Evolutionary conservation across 768 basidiomycete genomes (phyloP).

Genomic region (Austroboletus eburneus): DNA sequence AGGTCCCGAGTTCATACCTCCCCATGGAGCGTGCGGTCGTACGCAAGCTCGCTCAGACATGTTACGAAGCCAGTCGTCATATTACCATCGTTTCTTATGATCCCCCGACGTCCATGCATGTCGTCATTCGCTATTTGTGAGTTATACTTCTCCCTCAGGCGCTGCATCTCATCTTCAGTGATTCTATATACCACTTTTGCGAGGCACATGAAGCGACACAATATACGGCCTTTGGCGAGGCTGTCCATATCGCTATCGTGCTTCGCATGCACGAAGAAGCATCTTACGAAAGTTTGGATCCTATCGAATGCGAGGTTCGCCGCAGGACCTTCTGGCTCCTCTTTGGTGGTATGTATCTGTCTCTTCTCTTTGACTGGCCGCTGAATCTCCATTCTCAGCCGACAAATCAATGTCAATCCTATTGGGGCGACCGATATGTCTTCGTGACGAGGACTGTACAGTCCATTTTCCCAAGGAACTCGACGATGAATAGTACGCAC

Average conservation of each 20-base stretch:
- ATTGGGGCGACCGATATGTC: conserved; percentile 77
- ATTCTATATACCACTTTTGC: conserved; percentile 84
- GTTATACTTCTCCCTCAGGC: conserved; percentile 18
- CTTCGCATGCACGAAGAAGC: conserved; percentile 85
- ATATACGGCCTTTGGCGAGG: conserved; percentile 85
- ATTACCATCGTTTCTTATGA: conserved; percentile 79
- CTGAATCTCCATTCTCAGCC: conserved; percentile 39
- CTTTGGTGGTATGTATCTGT: conserved; percentile 64
- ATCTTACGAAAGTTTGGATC: conserved; percentile 76
- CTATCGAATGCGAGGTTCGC: conserved; percentile 85
- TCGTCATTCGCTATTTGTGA: conserved; percentile 87
- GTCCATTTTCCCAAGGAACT: conserved; percentile 84
- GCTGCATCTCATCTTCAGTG: conserved; percentile 39
- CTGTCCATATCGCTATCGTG: conserved; percentile 77
- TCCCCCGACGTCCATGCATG: conserved; percentile 79
- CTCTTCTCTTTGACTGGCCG: not conserved
- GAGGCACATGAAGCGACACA: conserved; percentile 85
- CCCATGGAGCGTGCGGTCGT: conserved; percentile 83
- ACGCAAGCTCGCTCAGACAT: conserved; percentile 76
- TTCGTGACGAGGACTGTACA: conserved; percentile 89
- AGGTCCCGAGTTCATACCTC: conserved; percentile 83
- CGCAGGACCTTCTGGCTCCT: conserved; percentile 86
- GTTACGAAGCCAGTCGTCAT: conserved; percentile 78
- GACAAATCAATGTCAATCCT: conserved; percentile 90
- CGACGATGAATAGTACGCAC: conserved; percentile 82